Evolutionary conservation across 164 flowering plant genomes (phyloP).

Genomic region (Chloranthus sessilifolius): DNA sequence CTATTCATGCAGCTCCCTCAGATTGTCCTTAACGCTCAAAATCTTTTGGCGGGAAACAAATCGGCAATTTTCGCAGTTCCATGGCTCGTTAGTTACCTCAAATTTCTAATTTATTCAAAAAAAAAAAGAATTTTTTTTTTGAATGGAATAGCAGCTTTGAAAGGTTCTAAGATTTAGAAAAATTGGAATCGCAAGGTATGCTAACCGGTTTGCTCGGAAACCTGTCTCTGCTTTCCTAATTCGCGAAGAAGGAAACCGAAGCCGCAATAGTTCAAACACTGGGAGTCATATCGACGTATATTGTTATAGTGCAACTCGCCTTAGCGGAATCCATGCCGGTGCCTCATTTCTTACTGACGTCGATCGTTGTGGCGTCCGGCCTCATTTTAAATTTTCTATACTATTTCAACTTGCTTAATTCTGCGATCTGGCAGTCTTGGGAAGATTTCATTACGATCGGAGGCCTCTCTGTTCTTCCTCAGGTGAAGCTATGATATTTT

Average conservation of each 20-base stretch:
- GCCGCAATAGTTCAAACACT: constrained; percentile 71
- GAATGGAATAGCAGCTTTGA: too few relatives aligned
- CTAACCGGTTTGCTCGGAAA: constrained; percentile 85
- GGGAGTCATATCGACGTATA: constrained; percentile 61
- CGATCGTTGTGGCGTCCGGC: constrained; percentile 55
- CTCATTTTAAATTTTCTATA: constrained; percentile 60
- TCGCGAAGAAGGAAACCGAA: constrained; percentile 73
- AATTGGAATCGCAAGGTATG: constrained; percentile 77
- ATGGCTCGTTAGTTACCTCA: too few relatives aligned
- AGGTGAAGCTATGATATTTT: constrained; percentile 48
- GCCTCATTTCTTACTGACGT: constrained; percentile 42
- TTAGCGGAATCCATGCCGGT: constrained; percentile 85
- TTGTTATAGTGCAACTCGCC: constrained; percentile 64
- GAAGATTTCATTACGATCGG: constrained; percentile 84
- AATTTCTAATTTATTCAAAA: too few relatives aligned
- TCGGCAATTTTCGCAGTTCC: constrained; percentile 66
- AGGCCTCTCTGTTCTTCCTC: constrained; percentile 79
- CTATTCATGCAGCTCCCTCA: constrained; percentile 68
- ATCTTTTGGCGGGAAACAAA: constrained; percentile 63
- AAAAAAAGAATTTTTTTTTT: too few relatives aligned
- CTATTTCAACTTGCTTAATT: constrained; percentile 47
- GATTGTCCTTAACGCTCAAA: constrained; percentile 69
- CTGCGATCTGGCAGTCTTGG: constrained; percentile 62
- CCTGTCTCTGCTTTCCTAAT: constrained; percentile 74
- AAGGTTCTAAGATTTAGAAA: too few relatives aligned